Conservation (phyloP, 305 asterid genomes). For the Withania somnifera region DNA sequence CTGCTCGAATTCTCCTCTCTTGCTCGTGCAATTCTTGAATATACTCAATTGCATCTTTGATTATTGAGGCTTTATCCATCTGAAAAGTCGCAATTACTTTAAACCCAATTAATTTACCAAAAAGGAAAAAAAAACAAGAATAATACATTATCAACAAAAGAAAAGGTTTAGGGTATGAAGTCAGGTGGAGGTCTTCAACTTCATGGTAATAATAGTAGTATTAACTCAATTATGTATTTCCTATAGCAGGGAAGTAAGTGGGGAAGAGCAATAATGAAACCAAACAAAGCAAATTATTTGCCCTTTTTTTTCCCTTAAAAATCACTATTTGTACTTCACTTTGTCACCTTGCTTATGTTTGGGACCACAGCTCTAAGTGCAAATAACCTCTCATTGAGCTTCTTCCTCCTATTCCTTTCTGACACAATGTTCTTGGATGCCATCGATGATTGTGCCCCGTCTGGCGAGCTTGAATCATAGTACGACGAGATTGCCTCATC, state of each 20-base stretch:
- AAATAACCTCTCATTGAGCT: slow-evolving; percentile 61
- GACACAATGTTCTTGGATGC: slow-evolving; percentile 51
- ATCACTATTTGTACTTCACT: slow-evolving; percentile 14
- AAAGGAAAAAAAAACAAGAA: background rate
- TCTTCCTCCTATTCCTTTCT: slow-evolving; percentile 72
- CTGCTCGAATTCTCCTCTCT: slow-evolving; percentile 41
- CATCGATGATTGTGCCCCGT: slow-evolving; percentile 38
- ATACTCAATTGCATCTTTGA: slow-evolving; percentile 73
- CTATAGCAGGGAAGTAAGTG: background rate
- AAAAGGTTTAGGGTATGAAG: background rate
- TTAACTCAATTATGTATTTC: background rate
- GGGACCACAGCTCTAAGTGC: slow-evolving; percentile 90
- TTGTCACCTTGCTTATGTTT: slow-evolving; percentile 66
- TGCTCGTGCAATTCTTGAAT: slow-evolving; percentile 49
- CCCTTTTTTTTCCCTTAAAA: too few species aligned
- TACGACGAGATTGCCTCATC: slow-evolving; percentile 43
- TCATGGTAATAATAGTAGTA: background rate
- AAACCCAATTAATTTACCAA: background rate
- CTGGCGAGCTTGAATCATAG: slow-evolving; percentile 81
- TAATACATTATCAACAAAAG: background rate
- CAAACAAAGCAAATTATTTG: background rate
- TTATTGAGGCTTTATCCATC: slow-evolving; percentile 90
- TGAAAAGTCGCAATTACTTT: background rate
- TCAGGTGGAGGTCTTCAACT: background rate
- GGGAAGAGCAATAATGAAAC: background rate